A percentile compares a stretch with the other conserved stretches of the same genome.
These are phyloP conservation scores for Condylostoma magnum DNA, from an alignment of 169 alveolate genomes.

Conservation along the genomic window DNA sequence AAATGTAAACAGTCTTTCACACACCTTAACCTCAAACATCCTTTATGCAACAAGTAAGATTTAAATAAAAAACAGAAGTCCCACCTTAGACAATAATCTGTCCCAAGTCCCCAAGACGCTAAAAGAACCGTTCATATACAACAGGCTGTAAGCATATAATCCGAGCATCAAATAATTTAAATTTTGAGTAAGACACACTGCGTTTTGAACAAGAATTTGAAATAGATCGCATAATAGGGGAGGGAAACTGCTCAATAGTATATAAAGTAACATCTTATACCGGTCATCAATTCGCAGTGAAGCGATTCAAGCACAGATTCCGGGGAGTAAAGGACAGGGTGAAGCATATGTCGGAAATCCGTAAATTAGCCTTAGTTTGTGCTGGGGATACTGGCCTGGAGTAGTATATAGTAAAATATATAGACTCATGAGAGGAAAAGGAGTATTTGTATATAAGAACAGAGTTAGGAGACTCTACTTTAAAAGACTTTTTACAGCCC, in stretches of 20 bases:
- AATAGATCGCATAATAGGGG: neutral
- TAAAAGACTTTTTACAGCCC: slow-evolving; percentile 15
- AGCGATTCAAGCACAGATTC: slow-evolving; percentile 33
- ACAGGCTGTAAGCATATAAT: slow-evolving; percentile 25
- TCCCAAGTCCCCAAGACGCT: neutral
- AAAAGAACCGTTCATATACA: neutral
- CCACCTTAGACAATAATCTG: no score
- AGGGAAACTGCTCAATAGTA: slow-evolving; percentile 8
- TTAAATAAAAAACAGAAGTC: no score
- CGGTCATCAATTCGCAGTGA: slow-evolving; percentile 30
- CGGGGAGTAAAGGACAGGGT: slow-evolving; percentile 41
- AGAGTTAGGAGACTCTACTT: slow-evolving; percentile 38
- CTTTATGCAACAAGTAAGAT: no score
- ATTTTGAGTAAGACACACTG: neutral
- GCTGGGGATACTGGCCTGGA: slow-evolving; percentile 13
- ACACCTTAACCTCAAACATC: no score
- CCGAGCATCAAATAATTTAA: neutral
- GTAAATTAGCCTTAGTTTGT: neutral
- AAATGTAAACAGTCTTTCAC: no score
- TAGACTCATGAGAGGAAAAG: slow-evolving; percentile 56
- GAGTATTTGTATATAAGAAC: slow-evolving; percentile 37
- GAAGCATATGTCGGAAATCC: slow-evolving; percentile 29
- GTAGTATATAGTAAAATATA: slow-evolving; percentile 21
- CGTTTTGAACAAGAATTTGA: neutral
- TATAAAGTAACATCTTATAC: neutral